Percentiles rank a stretch among this genome's conserved stretches.
Evolutionary conservation across 768 basidiomycete species (phyloP).

Genomic region (Russula compacta): DNA sequence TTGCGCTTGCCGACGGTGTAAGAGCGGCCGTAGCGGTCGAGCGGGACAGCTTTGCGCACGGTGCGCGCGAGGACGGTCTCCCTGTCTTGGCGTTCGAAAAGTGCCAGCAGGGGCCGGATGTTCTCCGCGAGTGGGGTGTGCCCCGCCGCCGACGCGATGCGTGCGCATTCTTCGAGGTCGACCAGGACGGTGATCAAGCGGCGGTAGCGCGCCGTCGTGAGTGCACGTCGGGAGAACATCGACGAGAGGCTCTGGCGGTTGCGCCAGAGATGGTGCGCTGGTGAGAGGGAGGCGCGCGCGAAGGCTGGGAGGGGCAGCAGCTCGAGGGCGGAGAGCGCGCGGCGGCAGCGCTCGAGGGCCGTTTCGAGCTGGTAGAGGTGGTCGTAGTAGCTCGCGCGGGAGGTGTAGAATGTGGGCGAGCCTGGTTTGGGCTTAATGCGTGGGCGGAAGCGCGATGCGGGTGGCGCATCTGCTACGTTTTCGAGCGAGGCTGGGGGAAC

Average conservation of each 20-base stretch:
- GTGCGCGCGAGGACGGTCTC: slow-evolving; percentile 41
- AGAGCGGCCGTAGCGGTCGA: slow-evolving; percentile 77
- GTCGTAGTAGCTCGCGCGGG: slow-evolving; percentile 66
- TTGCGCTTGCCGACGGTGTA: slow-evolving; percentile 84
- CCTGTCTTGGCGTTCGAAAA: slow-evolving; percentile 56
- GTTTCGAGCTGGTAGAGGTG: slow-evolving; percentile 56
- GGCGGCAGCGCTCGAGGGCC: slow-evolving; percentile 49
- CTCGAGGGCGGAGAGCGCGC: slow-evolving; percentile 50
- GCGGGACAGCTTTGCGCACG: slow-evolving; percentile 45
- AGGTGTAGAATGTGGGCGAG: slow-evolving; percentile 80
- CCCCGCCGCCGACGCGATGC: slow-evolving; percentile 52
- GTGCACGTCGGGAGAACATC: slow-evolving; percentile 42
- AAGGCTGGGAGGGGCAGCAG: slow-evolving; percentile 75
- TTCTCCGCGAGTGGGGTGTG: slow-evolving; percentile 44
- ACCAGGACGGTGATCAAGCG: slow-evolving; percentile 51
- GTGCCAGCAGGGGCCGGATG: slow-evolving; percentile 42
- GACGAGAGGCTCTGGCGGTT: slow-evolving; percentile 47
- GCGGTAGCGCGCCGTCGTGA: slow-evolving; percentile 66
- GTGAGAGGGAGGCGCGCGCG: slow-evolving; percentile 48
- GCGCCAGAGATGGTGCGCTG: slow-evolving; percentile 61
- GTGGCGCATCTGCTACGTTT: slow-evolving; percentile 14
- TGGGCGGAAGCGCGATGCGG: not conserved
- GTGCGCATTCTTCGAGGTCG: slow-evolving; percentile 53
- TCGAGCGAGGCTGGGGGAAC: slow-evolving; percentile 27
- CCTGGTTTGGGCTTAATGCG: slow-evolving; percentile 34